phyloP scores from a whole-genome alignment of 108 stramenopile genomes.

The Aurantiochytrium sp. region DNA sequence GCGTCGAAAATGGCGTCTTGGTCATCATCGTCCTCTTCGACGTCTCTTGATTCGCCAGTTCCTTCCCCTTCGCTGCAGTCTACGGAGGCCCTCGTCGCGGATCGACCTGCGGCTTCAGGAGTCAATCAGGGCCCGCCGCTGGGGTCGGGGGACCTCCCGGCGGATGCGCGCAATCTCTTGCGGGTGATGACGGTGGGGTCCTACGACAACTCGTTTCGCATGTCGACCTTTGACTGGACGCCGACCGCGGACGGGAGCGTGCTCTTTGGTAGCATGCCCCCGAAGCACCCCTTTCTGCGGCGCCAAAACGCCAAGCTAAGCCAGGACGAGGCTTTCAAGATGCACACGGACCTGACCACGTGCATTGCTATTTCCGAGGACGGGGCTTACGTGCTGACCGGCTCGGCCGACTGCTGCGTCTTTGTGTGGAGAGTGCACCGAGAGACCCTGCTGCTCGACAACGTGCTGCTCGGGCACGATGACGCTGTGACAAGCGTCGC shows the following conservation, averaged over 20 bases:
- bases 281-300: not conserved
- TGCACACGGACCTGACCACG: not conserved
- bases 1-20: no score
- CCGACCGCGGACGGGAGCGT: not conserved
- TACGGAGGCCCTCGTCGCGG: no score
- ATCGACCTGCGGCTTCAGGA: no score
- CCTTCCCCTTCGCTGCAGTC: no score
- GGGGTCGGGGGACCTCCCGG: no score
- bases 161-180: not conserved
- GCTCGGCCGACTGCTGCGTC: slow-evolving; percentile 18
- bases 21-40: no score
- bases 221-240: not conserved
- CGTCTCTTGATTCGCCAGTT: no score
- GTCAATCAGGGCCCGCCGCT: no score
- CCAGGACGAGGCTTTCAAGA: not conserved
- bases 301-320: not conserved
- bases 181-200: not conserved
- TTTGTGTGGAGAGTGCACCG: slow-evolving; percentile 26
- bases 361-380: not conserved
- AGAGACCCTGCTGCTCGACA: not conserved
- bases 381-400: not conserved
- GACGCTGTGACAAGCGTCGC: not conserved
- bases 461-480: slow-evolving; percentile 7
- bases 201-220: not conserved
- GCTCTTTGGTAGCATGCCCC: not conserved